These are phyloP conservation scores for Pueraria montana DNA, from an alignment of 306 rosid genomes.

Conservation along the genomic window DNA sequence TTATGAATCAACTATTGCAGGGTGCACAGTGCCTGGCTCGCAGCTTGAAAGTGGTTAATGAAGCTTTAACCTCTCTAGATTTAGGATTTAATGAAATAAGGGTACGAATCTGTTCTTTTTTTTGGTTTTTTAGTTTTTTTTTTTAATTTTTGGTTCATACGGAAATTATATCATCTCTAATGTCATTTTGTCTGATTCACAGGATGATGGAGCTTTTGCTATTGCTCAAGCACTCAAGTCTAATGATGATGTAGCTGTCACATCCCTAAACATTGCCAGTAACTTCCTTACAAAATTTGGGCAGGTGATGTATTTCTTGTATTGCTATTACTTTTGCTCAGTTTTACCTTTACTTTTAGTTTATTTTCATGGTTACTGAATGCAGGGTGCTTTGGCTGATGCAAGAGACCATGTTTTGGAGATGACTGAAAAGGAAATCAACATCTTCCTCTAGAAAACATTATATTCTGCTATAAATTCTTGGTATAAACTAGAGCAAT, in stretches of 20 bases:
- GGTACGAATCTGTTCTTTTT: conserved; percentile 55
- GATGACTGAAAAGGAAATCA: conserved; percentile 94
- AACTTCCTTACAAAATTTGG: conserved; percentile 98
- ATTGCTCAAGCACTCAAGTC: conserved; percentile 98
- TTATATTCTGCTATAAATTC: conserved; percentile 19
- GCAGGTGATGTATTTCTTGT: conserved; percentile 63
- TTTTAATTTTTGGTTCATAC: not conserved
- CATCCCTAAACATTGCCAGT: conserved; percentile 79
- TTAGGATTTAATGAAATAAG: conserved; percentile 97
- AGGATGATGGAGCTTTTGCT: conserved; percentile 99
- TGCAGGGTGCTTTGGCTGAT: conserved; percentile 93
- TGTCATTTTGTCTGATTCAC: conserved; percentile 43
- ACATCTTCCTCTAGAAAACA: conserved; percentile 68
- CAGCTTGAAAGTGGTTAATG: conserved; percentile 97
- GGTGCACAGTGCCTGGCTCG: conserved; percentile 95
- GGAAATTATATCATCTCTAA: conserved; percentile 33
- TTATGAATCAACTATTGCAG: conserved; percentile 59
- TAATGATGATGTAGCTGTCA: conserved; percentile 83
- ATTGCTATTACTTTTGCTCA: conserved; percentile 21
- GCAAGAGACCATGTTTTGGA: conserved; percentile 97
- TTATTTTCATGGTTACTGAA: conserved; percentile 21
- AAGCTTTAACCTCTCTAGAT: conserved; percentile 90
- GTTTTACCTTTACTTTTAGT: conserved; percentile 3
- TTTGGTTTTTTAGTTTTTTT: too few relatives aligned
- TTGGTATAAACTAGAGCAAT: conserved; percentile 33